These are phyloP conservation scores for Trypanosoma avium DNA, from an alignment of 208 protist genomes.

Conservation along the genomic window DNA sequence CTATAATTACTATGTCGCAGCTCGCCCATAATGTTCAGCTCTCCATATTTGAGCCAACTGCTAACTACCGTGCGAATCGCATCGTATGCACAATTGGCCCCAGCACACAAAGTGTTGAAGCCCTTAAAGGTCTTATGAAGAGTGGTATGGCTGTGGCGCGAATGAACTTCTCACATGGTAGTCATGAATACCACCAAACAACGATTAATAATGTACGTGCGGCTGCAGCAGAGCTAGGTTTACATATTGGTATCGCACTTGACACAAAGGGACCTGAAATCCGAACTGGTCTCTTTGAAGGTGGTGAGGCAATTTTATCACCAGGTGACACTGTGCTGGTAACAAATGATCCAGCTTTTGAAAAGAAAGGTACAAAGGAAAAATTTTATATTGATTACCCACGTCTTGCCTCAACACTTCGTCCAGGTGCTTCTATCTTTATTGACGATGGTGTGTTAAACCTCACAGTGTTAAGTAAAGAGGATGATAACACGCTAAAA, in stretches of 20 bases:
- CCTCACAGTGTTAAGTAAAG: slow-evolving; percentile 78
- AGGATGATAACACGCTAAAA: slow-evolving; percentile 72
- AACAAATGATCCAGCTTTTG: slow-evolving; percentile 86
- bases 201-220: slow-evolving; percentile 95
- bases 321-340: slow-evolving; percentile 82
- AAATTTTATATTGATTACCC: slow-evolving; percentile 94
- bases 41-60: slow-evolving; percentile 85
- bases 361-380: slow-evolving; percentile 75
- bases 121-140: slow-evolving; percentile 90
- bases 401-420: slow-evolving; percentile 78
- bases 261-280: slow-evolving; percentile 98
- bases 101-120: slow-evolving; percentile 93
- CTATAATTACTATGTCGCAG: slow-evolving; percentile 62
- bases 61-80: slow-evolving; percentile 81
- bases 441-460: slow-evolving; percentile 97
- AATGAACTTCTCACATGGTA: slow-evolving; percentile 98
- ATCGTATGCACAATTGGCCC: slow-evolving; percentile 98
- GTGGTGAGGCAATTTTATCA: slow-evolving; percentile 62
- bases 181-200: slow-evolving; percentile 94
- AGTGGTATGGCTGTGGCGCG: slow-evolving; percentile 97
- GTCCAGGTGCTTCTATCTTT: slow-evolving; percentile 89
- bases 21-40: slow-evolving; percentile 86
- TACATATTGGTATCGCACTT: slow-evolving; percentile 93
- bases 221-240: slow-evolving; percentile 82
- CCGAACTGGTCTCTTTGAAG: slow-evolving; percentile 91